Base-by-base conservation (phyloP, 352 stramenopile genomes). In the Globisporangium uncinulatum region DNA sequence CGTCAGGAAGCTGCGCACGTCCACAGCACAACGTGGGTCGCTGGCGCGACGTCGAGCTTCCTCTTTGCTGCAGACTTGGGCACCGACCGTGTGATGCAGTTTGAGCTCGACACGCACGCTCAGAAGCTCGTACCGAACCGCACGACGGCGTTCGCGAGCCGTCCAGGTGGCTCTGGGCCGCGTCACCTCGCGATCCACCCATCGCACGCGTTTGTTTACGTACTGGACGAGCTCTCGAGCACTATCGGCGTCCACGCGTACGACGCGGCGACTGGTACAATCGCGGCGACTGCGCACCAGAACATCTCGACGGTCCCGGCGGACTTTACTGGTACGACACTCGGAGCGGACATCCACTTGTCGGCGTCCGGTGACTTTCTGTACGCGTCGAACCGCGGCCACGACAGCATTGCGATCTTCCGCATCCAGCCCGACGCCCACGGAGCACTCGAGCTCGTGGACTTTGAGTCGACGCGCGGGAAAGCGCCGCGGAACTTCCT, bases 131-230 rank as follows among this genome's bases (percentile, higher is more conserved):
- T 47, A 17, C n/a, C 48, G 49, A 73, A 73, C 42, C 21, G 65
- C n/a, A 37, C 71, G 3, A 58, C 65, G 39, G 60, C 66, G 47
- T 83, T 86, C 56, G 65, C 82, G 24, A 59, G 63, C 32, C 61
- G 76, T 36, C 70, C 75, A 1, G 49, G 73, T 2, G 84, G 75
- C 37, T 77, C 69, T 9, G 84, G 84, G 0, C 84, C 84, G 2
- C 80, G 82, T n/a, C 84, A 94, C 68, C 68, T 94, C 17, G 80
- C 74, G n/a, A 62, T 94, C n/a, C 83, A 86, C 24, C 36, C 68
- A 29, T 65, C 66, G 19, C 59, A 77, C 11, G 55, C 71, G 6
- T 62, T 89, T 6, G 80, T 62, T 31, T 94, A 92, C 62, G 76
- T 94, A 15, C 62, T 88, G 19, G 68, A 77, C 44, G 85, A 94